Evolutionary conservation across 2,329 filamentous ascomycete genomes (phyloP).

Genomic region (Colletotrichum sp.): DNA sequence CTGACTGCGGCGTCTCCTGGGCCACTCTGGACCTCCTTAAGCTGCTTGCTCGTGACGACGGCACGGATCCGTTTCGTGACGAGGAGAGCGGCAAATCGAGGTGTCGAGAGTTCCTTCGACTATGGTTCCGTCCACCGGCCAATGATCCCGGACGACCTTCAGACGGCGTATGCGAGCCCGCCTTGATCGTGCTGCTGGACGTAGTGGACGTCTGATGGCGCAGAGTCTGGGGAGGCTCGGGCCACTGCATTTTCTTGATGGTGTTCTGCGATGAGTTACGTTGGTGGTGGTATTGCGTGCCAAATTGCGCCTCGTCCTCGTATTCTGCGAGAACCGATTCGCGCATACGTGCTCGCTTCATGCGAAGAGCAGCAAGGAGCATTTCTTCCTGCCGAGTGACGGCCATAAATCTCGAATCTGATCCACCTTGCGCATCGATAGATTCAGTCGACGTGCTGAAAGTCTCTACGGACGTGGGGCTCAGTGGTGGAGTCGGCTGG

Average conservation of each 20-base stretch:
- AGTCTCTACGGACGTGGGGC: conserved; percentile 56
- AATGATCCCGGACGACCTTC: neutral
- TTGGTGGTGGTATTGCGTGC: conserved; percentile 3
- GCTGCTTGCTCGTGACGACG: neutral
- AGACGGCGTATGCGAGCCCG: neutral
- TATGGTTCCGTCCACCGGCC: neutral
- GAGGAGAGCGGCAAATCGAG: neutral
- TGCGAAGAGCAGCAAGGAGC: conserved; percentile 59
- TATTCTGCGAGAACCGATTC: conserved; percentile 49
- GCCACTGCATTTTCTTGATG: conserved; percentile 15
- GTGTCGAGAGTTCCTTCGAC: neutral
- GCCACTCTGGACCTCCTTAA: neutral
- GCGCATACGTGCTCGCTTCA: conserved; percentile 61
- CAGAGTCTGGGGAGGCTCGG: conserved; percentile 12
- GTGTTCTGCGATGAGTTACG: conserved; percentile 14
- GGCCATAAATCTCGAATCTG: conserved; percentile 55
- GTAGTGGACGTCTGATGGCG: conserved; percentile 19
- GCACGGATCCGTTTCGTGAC: neutral
- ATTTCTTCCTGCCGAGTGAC: conserved; percentile 64
- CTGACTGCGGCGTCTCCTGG: neutral
- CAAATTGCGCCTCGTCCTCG: conserved; percentile 34
- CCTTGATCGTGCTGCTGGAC: conserved; percentile 20
- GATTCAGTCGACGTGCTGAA: conserved; percentile 44
- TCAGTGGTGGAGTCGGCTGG: conserved; percentile 54
- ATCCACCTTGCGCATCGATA: conserved; percentile 35